phyloP scores from a whole-genome alignment of 2,329 filamentous ascomycete genomes.

The Pseudopithomyces maydicus region DNA sequence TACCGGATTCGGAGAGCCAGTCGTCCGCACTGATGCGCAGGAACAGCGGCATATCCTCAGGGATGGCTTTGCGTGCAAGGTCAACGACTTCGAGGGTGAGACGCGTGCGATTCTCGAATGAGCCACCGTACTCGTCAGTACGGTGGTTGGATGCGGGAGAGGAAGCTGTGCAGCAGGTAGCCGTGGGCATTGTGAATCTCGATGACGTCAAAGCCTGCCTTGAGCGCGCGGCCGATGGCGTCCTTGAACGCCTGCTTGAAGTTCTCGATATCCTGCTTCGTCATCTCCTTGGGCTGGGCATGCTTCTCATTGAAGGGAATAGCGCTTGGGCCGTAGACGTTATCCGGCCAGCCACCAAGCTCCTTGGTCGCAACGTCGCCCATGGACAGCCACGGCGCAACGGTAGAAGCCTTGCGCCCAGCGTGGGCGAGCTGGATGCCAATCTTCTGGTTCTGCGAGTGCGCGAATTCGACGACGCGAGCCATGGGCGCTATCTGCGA shows the following conservation, averaged over 20 bases:
- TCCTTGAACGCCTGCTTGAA: slow-evolving; percentile 68
- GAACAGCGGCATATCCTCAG: slow-evolving; percentile 72
- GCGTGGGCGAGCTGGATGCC: slow-evolving; percentile 84
- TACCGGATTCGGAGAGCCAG: slow-evolving; percentile 68
- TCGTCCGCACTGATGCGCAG: slow-evolving; percentile 76
- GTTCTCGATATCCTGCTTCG: slow-evolving; percentile 67
- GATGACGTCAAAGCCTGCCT: slow-evolving; percentile 75
- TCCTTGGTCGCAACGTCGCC: slow-evolving; percentile 61
- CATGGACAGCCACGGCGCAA: slow-evolving; percentile 66
- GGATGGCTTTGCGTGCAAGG: slow-evolving; percentile 65
- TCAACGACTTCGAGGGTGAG: slow-evolving; percentile 71
- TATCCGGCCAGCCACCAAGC: slow-evolving; percentile 60
- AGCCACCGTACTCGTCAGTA: slow-evolving; percentile 70
- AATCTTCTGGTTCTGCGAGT: slow-evolving; percentile 76
- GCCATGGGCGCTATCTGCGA: slow-evolving; percentile 75
- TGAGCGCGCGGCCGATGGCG: slow-evolving; percentile 59
- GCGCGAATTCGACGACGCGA: slow-evolving; percentile 76
- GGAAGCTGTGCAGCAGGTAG: slow-evolving; percentile 73
- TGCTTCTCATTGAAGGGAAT: slow-evolving; percentile 67
- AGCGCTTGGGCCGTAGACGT: slow-evolving; percentile 62
- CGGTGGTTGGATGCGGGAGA: slow-evolving; percentile 72
- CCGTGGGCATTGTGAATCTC: slow-evolving; percentile 84
- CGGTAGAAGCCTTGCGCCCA: slow-evolving; percentile 66
- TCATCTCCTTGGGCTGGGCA: slow-evolving; percentile 70
- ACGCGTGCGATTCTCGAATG: slow-evolving; percentile 72